Evolutionary conservation across 2,329 filamentous ascomycete genomes (phyloP).

Genomic region (Pseudogymnoascus destructans): DNA sequence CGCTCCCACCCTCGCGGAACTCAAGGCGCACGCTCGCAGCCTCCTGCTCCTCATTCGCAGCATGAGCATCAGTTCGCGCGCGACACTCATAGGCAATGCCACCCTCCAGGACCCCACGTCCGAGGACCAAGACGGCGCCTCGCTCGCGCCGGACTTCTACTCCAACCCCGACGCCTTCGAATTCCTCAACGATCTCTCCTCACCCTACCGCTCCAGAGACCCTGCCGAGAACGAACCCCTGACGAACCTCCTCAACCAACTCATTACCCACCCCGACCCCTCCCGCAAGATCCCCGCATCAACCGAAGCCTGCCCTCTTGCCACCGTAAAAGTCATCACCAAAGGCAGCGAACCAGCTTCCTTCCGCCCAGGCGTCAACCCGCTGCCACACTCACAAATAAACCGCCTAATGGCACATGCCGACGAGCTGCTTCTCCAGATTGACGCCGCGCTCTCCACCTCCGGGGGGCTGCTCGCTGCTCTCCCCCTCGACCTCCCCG

Average conservation of each 20-base stretch:
- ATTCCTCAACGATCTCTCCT: constrained; percentile 40
- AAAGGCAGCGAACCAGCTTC: background rate
- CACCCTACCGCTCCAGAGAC: constrained; percentile 34
- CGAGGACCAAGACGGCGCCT: constrained; percentile 10
- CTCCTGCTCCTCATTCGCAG: constrained; percentile 39
- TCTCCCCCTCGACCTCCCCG: constrained; percentile 33
- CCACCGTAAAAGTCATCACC: background rate
- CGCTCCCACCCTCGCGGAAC: constrained; percentile 38
- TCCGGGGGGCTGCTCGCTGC: constrained; percentile 43
- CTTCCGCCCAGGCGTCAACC: background rate
- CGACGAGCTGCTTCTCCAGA: constrained; percentile 44
- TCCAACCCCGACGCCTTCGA: constrained; percentile 38
- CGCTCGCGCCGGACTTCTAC: constrained; percentile 23
- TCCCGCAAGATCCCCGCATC: background rate
- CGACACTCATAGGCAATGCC: constrained; percentile 19
- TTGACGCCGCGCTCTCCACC: constrained; percentile 44
- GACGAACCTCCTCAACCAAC: constrained; percentile 18
- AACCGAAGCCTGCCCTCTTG: background rate
- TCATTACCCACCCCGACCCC: background rate
- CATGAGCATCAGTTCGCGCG: constrained; percentile 30
- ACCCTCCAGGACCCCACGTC: background rate
- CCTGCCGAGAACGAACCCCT: constrained; percentile 17
- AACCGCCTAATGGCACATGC: constrained; percentile 40
- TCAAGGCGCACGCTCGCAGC: constrained; percentile 49
- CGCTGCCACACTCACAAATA: background rate